Conservation (phyloP, 78 protist species). For the Trichosphaerium sp. region DNA sequence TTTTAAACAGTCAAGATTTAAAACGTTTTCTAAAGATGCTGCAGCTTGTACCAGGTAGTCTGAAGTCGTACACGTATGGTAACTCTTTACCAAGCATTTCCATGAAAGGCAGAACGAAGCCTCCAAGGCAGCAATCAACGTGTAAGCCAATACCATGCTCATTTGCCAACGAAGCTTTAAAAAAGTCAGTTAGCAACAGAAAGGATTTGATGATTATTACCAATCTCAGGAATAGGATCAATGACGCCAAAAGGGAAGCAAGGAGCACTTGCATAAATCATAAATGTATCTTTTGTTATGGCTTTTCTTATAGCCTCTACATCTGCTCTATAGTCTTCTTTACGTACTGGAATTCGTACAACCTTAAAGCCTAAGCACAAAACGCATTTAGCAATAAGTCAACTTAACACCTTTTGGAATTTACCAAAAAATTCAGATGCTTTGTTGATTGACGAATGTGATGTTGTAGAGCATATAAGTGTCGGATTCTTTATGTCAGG, state of each 20-base stretch:
- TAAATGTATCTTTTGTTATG: constrained; percentile 46
- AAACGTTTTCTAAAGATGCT: constrained; percentile 20
- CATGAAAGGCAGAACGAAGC: constrained; percentile 65
- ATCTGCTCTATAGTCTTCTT: constrained; percentile 23
- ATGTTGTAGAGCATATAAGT: too few species aligned
- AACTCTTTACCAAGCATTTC: constrained; percentile 24
- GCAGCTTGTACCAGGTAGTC: not conserved
- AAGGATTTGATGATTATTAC: too few species aligned
- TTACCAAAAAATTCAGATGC: not conserved
- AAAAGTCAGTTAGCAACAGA: too few species aligned
- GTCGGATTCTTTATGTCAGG: too few species aligned
- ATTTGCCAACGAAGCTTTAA: constrained; percentile 45
- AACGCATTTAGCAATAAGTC: constrained; percentile 21
- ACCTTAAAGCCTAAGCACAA: constrained; percentile 19
- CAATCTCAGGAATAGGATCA: constrained; percentile 51
- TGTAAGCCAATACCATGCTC: constrained; percentile 55
- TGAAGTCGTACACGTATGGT: not conserved
- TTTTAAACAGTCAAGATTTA: constrained; percentile 46
- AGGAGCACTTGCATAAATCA: constrained; percentile 61
- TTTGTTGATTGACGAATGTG: too few species aligned
- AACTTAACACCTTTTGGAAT: not conserved
- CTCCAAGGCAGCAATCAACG: constrained; percentile 77
- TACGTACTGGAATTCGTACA: constrained; percentile 27
- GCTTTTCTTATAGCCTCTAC: not conserved
- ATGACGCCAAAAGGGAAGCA: constrained; percentile 70